Conservation (phyloP, 805 yeast genomes). For the Saturnispora mendoncae region DNA sequence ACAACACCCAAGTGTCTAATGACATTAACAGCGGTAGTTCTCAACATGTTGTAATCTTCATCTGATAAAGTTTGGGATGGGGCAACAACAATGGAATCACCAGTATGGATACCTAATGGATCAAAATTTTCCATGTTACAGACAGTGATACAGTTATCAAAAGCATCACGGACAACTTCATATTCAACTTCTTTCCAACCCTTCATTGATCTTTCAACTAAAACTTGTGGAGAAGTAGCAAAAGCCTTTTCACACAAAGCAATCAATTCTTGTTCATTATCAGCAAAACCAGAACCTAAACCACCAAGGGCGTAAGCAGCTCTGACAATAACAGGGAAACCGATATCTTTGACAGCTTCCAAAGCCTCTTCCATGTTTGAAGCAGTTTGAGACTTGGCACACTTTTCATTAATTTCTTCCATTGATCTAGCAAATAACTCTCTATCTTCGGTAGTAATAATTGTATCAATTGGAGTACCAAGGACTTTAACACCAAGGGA, state of each 20-base stretch:
- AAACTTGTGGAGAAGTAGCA: constrained; percentile 85
- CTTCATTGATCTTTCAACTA: constrained; percentile 93
- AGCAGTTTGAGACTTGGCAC: constrained; percentile 95
- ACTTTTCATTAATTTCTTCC: constrained; percentile 90
- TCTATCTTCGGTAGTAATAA: constrained; percentile 96
- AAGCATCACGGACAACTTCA: constrained; percentile 95
- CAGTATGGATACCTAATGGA: constrained; percentile 97
- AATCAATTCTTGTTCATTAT: constrained; percentile 69
- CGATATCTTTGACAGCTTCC: constrained; percentile 77
- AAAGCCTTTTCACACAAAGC: constrained; percentile 85
- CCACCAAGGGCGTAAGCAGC: constrained; percentile 98
- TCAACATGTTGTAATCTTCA: constrained; percentile 95
- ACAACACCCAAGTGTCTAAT: constrained; percentile 97
- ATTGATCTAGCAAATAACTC: constrained; percentile 92
- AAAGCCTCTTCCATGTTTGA: constrained; percentile 89
- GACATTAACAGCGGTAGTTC: constrained; percentile 95
- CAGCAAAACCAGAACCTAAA: constrained; percentile 94
- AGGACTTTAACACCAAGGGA: constrained; percentile 85
- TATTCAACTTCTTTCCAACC: constrained; percentile 99
- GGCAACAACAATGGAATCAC: constrained; percentile 98
- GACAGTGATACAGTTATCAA: constrained; percentile 94
- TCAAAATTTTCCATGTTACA: constrained; percentile 99
- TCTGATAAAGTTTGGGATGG: constrained; percentile 97
- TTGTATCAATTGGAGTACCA: constrained; percentile 95
- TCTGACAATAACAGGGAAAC: constrained; percentile 94